Evolutionary conservation across 306 rosid genomes (phyloP).

Genomic region (Dalbergia cochinchinensis): DNA sequence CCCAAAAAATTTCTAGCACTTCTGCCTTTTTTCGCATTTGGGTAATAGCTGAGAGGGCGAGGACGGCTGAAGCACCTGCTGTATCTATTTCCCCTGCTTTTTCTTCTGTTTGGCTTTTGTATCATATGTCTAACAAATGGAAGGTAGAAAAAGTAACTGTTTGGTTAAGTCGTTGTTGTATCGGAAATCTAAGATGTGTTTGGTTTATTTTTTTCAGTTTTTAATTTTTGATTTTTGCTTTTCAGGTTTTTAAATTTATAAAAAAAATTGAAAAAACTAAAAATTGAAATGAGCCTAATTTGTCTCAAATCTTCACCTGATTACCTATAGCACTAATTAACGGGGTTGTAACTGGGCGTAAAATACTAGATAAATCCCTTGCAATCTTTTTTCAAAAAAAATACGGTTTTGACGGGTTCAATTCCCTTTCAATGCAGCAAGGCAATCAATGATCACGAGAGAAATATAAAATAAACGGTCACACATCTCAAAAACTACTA

Average conservation of each 20-base stretch:
- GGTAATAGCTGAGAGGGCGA: neutral
- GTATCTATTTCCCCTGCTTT: slow-evolving; percentile 33
- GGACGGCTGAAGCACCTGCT: slow-evolving; percentile 38
- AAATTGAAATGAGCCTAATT: too few species aligned
- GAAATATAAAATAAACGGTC: neutral
- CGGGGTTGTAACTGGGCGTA: neutral
- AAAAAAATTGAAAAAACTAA: too few species aligned
- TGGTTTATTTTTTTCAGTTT: too few species aligned
- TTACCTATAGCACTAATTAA: neutral
- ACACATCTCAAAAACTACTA: neutral
- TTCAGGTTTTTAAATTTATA: too few species aligned
- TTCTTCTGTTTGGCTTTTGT: neutral
- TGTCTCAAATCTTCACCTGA: neutral
- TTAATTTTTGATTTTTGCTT: too few species aligned
- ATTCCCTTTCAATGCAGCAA: slow-evolving; percentile 1
- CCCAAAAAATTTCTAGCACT: too few species aligned
- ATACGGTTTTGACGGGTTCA: neutral
- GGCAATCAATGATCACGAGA: neutral
- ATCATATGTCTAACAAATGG: neutral
- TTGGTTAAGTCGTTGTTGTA: slow-evolving; percentile 1
- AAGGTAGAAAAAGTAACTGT: slow-evolving; percentile 7
- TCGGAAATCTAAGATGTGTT: neutral
- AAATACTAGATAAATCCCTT: neutral
- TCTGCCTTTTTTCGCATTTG: slow-evolving; percentile 21
- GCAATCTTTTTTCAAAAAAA: too few species aligned